Conservation (phyloP, 192 early-diverging fungal genomes). For the Backusella parvicylindrica region DNA sequence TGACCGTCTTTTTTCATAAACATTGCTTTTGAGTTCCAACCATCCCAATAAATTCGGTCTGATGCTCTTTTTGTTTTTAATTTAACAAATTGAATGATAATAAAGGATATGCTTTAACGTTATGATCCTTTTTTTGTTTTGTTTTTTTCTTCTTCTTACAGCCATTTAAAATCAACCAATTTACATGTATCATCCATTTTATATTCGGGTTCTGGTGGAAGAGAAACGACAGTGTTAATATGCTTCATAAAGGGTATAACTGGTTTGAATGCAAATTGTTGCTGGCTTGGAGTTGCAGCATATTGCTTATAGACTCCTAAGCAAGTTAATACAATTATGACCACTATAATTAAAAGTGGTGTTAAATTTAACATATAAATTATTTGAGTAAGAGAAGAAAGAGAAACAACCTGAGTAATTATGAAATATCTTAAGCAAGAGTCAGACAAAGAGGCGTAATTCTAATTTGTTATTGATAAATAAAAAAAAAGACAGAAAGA, state of each 20-base stretch:
- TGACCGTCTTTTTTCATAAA: neutral
- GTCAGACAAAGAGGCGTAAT: neutral
- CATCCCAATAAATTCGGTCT: neutral
- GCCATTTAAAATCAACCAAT: neutral
- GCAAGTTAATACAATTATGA: neutral
- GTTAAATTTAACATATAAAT: neutral
- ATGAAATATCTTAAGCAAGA: neutral
- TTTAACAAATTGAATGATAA: neutral
- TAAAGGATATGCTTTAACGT: too few relatives aligned
- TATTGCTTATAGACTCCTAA: neutral
- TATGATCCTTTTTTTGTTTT: neutral
- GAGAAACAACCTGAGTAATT: neutral
- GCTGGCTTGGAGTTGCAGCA: neutral
- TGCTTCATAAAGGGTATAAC: neutral
- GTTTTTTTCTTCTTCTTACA: neutral
- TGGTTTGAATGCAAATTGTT: neutral
- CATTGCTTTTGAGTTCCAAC: slow-evolving; percentile 5
- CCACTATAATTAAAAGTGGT: neutral
- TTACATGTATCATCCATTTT: neutral
- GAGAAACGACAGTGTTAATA: neutral
- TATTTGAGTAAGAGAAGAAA: neutral
- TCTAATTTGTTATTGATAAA: neutral
- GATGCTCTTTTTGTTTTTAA: neutral
- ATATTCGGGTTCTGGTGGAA: neutral
- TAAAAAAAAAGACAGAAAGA: too few relatives aligned